Base-by-base conservation (phyloP, 192 early-diverging fungal genomes). In the Gigaspora rosea region DNA sequence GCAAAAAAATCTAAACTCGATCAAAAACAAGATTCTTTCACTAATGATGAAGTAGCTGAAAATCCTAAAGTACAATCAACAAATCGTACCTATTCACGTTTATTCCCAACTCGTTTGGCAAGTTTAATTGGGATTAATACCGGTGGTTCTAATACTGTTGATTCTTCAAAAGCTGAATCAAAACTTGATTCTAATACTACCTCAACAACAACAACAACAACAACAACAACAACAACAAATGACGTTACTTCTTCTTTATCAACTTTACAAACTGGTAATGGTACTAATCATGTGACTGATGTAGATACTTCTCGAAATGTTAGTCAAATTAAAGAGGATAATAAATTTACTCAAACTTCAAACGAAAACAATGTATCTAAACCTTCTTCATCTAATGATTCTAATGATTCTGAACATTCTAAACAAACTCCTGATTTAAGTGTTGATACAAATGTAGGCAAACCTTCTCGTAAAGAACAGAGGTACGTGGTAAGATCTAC, bases 401-500 rank as follows among this genome's bases (percentile, higher is more conserved):
- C 36, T n/a, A 59, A 72, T 72, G 27, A 41, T 1, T 0, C 36
- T 13, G 50, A 51, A 47, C 7, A 64, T 64, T 50, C 59, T 32
- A 22, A 49, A 32, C 16, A 35, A 2, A 15, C 46, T 0, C n/a
- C 73, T 64, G 13, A 15, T 27, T 16, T 75, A 64, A 75, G 59
- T 2, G 63, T 75, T 50, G 73, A 75, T 64, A 75, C 73, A 27
- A 33, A 15, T 64, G 10, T 64, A 3, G 22, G 2, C 12, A 57
- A 22, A 22, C 0, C 22, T 58, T 13, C 22, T 75, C 58, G 49
- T n/a, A 62, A 64, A 13, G 61, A 75, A 75, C 57, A 62, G 33
- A 32, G 61, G 32, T 75, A 64, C 8, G 46, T 75, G 13, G 59
- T 50, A 16, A 75, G 73, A 64, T 73, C 72, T 20, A 56, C 72